Evolutionary conservation across 805 yeast species (phyloP).

Genomic region (Pichia heedii): DNA sequence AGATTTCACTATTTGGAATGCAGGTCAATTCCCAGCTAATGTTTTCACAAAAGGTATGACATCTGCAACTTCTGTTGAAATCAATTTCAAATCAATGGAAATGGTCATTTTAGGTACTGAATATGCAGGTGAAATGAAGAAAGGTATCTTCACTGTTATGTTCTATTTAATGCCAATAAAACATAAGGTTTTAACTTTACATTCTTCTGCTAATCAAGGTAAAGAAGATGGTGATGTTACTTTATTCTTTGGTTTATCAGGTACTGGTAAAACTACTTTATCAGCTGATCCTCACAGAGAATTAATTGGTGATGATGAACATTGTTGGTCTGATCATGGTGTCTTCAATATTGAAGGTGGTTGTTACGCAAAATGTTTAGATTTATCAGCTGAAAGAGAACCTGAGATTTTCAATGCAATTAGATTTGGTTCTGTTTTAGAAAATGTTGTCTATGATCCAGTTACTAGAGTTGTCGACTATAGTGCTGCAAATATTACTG

Average conservation of each 20-base stretch:
- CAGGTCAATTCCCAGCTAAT: constrained; percentile 98
- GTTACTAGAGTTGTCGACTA: constrained; percentile 76
- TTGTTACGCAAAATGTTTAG: constrained; percentile 96
- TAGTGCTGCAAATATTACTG: constrained; percentile 73
- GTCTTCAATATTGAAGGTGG: constrained; percentile 99
- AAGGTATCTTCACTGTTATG: constrained; percentile 98
- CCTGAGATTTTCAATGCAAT: constrained; percentile 96
- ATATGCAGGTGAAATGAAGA: constrained; percentile 99
- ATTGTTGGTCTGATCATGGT: constrained; percentile 98
- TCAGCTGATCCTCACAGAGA: constrained; percentile 93
- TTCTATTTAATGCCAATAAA: constrained; percentile 96
- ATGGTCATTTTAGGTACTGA: constrained; percentile 98
- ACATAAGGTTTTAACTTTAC: constrained; percentile 85
- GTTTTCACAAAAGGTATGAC: constrained; percentile 96
- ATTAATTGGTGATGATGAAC: constrained; percentile 98
- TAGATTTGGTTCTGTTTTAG: constrained; percentile 88
- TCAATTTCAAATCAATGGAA: constrained; percentile 95
- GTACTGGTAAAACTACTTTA: constrained; percentile 96
- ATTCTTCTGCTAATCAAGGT: constrained; percentile 94
- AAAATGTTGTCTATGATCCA: constrained; percentile 84
- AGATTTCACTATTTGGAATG: constrained; percentile 96
- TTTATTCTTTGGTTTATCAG: constrained; percentile 91
- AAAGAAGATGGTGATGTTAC: constrained; percentile 74
- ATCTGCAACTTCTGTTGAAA: constrained; percentile 89
- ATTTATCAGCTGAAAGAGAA: constrained; percentile 82